Percentiles rank a stretch among this genome's conserved stretches.
Conservation (phyloP, 148 eudicot genomes). For the Spergularia bocconei region DNA sequence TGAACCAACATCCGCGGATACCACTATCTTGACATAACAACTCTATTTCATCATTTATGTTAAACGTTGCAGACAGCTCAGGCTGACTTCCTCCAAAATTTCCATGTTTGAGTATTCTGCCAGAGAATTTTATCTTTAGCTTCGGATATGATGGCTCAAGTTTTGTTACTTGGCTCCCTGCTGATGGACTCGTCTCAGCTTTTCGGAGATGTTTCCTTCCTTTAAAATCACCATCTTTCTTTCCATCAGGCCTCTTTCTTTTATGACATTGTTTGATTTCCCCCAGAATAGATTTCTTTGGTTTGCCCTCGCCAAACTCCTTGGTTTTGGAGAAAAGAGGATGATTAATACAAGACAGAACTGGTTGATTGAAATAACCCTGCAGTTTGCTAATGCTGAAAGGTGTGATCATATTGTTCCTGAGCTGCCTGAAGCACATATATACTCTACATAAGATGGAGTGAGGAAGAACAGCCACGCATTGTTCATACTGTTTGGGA, state of each 20-base stretch:
- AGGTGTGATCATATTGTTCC: constrained; percentile 59
- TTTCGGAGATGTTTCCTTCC: constrained; percentile 9
- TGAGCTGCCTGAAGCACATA: constrained; percentile 72
- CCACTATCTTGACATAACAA: constrained; percentile 87
- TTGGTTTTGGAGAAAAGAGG: constrained; percentile 34
- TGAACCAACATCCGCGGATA: constrained; percentile 91
- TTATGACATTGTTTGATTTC: constrained; percentile 9
- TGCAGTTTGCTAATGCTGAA: constrained; percentile 65
- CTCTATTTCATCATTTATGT: constrained; percentile 62
- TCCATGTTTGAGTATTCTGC: constrained; percentile 10
- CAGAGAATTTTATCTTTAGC: constrained; percentile 34
- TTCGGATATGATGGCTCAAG: constrained; percentile 19
- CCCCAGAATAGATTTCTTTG: not conserved
- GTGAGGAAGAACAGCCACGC: constrained; percentile 43
- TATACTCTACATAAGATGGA: constrained; percentile 48
- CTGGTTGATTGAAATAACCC: constrained; percentile 69
- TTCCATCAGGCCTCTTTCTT: constrained; percentile 14
- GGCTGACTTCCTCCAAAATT: constrained; percentile 18
- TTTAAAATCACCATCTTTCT: constrained; percentile 4
- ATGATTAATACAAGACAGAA: constrained; percentile 56
- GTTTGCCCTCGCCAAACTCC: constrained; percentile 12
- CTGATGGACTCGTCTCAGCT: constrained; percentile 15
- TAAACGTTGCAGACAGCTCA: constrained; percentile 30
- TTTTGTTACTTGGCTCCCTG: constrained; percentile 16
- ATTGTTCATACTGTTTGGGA: constrained; percentile 69